phyloP scores from a whole-genome alignment of 768 basidiomycete genomes.

The Boletus rubropictus region DNA sequence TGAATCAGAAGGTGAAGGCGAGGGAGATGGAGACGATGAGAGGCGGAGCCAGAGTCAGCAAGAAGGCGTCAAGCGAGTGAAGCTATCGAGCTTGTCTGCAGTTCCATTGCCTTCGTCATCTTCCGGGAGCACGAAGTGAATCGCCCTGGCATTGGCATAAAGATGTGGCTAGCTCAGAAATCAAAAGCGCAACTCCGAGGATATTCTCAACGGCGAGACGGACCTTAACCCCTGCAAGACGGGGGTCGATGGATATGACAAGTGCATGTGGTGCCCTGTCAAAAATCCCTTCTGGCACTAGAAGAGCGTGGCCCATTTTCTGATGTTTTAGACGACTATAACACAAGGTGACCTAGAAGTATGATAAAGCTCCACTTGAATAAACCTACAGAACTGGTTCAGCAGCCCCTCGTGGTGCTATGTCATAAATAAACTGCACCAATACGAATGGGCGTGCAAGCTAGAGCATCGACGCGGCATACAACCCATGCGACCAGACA shows the following conservation, averaged over 20 bases:
- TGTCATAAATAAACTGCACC: too few species aligned
- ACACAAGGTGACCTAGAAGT: not conserved
- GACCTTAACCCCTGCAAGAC: not conserved
- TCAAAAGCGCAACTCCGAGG: not conserved
- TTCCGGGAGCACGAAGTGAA: not conserved
- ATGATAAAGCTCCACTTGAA: not conserved
- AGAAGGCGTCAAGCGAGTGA: conserved; percentile 11
- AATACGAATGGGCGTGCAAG: too few species aligned
- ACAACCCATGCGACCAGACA: too few species aligned
- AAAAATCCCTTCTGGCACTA: not conserved
- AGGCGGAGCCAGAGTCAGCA: not conserved
- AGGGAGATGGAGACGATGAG: not conserved
- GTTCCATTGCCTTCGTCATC: not conserved
- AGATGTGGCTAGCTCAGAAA: not conserved
- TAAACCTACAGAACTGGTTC: not conserved
- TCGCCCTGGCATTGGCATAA: not conserved
- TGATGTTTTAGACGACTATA: not conserved
- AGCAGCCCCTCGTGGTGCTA: too few species aligned
- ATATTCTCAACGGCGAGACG: not conserved
- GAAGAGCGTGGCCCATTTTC: not conserved
- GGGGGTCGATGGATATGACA: not conserved
- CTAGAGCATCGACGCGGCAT: too few species aligned
- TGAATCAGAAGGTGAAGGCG: not conserved
- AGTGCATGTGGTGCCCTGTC: not conserved
- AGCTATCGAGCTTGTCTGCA: not conserved